Percentiles rank a stretch among this genome's conserved stretches.
These are phyloP conservation scores for Aspergillus sp. DNA, from an alignment of 2,329 filamentous ascomycete species.

Conservation along the genomic window DNA sequence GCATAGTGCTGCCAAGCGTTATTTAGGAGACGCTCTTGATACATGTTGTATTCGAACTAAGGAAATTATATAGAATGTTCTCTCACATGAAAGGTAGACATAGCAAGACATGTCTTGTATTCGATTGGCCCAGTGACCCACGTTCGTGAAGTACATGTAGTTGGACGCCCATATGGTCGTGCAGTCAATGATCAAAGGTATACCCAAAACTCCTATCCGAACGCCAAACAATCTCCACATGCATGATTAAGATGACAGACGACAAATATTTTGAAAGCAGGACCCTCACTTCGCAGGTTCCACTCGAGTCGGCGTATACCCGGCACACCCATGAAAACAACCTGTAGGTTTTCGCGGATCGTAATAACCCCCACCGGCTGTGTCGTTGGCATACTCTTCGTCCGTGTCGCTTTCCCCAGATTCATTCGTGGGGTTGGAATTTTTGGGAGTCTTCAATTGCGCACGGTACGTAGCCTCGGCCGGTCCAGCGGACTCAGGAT, in stretches of 20 bases:
- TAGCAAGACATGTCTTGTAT: too few species aligned
- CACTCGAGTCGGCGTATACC: conserved; percentile 16
- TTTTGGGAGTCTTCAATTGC: background rate
- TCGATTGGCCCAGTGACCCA: too few species aligned
- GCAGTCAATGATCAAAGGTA: too few species aligned
- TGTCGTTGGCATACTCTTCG: conserved; percentile 54
- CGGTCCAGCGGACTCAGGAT: conserved; percentile 6
- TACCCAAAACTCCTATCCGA: too few species aligned
- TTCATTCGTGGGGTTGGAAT: conserved; percentile 7
- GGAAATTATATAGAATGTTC: too few species aligned
- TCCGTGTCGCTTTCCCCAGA: conserved; percentile 71
- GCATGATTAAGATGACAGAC: background rate
- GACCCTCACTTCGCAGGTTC: conserved; percentile 2
- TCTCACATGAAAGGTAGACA: too few species aligned
- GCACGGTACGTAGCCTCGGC: background rate
- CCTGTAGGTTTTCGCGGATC: conserved; percentile 52
- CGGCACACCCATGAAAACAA: conserved; percentile 42
- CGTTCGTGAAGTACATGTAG: too few species aligned
- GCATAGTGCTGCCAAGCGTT: too few species aligned
- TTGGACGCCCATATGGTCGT: too few species aligned
- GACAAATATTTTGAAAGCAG: background rate
- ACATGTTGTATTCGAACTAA: background rate
- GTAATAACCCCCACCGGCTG: conserved; percentile 46
- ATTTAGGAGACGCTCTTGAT: background rate
- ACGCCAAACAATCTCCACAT: too few species aligned